Evolutionary conservation across 2,329 filamentous ascomycete genomes (phyloP), one percentile per base, ranked within the genome.

Genomic region (Pyrenophora tritici-repentis): DNA sequence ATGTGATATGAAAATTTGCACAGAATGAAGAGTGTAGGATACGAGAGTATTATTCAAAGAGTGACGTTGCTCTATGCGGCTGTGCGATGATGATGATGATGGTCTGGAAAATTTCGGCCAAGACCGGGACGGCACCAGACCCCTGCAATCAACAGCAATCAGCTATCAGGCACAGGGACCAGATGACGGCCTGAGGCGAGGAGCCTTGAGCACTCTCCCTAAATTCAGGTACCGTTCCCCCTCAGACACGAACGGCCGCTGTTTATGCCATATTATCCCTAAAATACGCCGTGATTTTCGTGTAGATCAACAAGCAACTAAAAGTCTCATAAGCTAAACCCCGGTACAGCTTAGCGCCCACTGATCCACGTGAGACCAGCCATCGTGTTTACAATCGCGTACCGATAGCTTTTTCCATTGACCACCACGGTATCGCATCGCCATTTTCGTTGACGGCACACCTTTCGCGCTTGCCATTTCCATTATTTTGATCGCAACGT

Each of bases 401-500:
- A 58, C 48, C 44, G 31, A 42, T 43, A 47, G 38, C 34, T 50
- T 45, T 51, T 54, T 59, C 60, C 57, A 46, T 57, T 39, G 43
- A 59, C 58, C 56, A 64, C 56, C 61, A 63, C 62, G 35, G 55
- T 57, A 49, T 47, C 56, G 55, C 53, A 58, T 50, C 45, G 42
- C 47, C 49, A 41, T 47, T 50, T 29, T 34, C 38, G 31, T 34
- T 52, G 58, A 47, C 56, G 52, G 55, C 60, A 37, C 59, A 49
- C 49, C 45, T 43, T 59, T 36, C 46, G 56, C 41, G 17, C 24
- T 58, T 65, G 26, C 49, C 50, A 44, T 49, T 50, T 49, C 55
- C 45, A 60, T 56, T 53, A 47, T 55, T 49, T 41, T 62, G 61
- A 74, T 83, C 81, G 81, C 81, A 74, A 75, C 66, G 59, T 53